Evolutionary conservation across 2,329 filamentous ascomycete species (phyloP).

Genomic region (Lachnellula subtilissima): DNA sequence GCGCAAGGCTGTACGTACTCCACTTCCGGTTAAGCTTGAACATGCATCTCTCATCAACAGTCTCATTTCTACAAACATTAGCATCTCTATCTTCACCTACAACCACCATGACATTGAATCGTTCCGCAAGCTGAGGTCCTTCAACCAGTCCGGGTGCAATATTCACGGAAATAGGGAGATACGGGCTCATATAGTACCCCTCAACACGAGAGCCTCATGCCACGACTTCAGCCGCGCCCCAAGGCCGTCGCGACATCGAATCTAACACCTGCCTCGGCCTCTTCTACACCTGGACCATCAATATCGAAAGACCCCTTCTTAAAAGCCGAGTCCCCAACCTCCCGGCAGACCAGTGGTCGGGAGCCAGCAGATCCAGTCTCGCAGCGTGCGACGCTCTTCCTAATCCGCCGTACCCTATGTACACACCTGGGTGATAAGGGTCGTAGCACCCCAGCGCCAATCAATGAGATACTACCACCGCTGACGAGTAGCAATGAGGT

Average conservation of each 20-base stretch:
- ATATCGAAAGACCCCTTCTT: conserved; percentile 12
- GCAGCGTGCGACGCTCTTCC: conserved; percentile 71
- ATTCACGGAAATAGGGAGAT: background rate
- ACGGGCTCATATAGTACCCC: background rate
- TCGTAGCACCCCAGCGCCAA: conserved; percentile 48
- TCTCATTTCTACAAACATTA: background rate
- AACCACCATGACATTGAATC: background rate
- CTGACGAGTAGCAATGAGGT: conserved; percentile 92
- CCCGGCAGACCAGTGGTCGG: conserved; percentile 31
- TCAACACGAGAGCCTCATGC: conserved; percentile 1
- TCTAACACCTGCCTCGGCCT: conserved; percentile 15
- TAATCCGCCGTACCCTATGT: conserved; percentile 81
- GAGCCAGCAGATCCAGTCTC: conserved; percentile 52
- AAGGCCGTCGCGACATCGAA: conserved; percentile 35
- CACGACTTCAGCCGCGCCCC: conserved; percentile 28
- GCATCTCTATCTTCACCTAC: background rate
- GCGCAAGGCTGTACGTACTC: background rate
- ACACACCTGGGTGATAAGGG: conserved; percentile 61
- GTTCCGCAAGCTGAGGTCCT: background rate
- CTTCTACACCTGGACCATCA: conserved; percentile 8
- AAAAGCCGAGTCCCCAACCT: conserved; percentile 12
- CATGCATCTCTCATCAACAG: background rate
- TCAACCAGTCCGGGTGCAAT: background rate
- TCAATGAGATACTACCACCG: conserved; percentile 80
- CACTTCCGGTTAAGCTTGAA: background rate